Conservation (phyloP, 768 basidiomycete species). For the Crucibulum laeve region DNA sequence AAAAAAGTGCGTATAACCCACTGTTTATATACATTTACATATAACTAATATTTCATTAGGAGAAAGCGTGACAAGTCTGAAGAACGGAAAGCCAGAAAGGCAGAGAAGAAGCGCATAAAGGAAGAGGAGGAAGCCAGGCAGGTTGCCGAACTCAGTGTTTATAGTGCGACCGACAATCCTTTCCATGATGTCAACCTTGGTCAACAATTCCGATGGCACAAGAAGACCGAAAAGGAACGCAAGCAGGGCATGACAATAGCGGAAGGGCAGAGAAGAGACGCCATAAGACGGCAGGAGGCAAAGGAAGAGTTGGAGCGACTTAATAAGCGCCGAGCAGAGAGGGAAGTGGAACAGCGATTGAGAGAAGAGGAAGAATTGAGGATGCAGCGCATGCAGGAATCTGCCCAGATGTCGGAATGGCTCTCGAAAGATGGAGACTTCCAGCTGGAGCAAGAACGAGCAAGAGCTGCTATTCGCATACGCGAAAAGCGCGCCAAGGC, state of each 20-base stretch:
- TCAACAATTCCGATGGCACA: slow-evolving; percentile 98
- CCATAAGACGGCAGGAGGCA: slow-evolving; percentile 79
- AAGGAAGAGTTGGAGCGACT: slow-evolving; percentile 93
- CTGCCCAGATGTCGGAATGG: slow-evolving; percentile 98
- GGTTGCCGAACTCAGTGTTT: slow-evolving; percentile 92
- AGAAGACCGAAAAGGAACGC: slow-evolving; percentile 94
- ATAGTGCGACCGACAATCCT: slow-evolving; percentile 95
- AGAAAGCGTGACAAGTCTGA: slow-evolving; percentile 86
- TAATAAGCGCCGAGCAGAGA: slow-evolving; percentile 85
- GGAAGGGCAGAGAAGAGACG: slow-evolving; percentile 79
- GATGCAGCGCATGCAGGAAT: slow-evolving; percentile 87
- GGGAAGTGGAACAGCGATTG: slow-evolving; percentile 84
- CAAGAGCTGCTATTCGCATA: slow-evolving; percentile 88
- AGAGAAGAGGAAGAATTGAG: slow-evolving; percentile 91
- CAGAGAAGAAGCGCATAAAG: slow-evolving; percentile 77
- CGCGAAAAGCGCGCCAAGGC: slow-evolving; percentile 97
- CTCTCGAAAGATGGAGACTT: slow-evolving; percentile 95
- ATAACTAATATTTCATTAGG: slow-evolving; percentile 29
- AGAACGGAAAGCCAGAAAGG: slow-evolving; percentile 79
- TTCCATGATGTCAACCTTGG: slow-evolving; percentile 97
- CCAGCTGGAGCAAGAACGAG: slow-evolving; percentile 90
- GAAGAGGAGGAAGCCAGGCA: slow-evolving; percentile 90
- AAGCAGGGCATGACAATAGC: slow-evolving; percentile 78
- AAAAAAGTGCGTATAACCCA: slow-evolving; percentile 34
- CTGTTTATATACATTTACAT: slow-evolving; percentile 4